These are phyloP conservation scores for Carex parvula DNA, from an alignment of 176 grass and related monocot genomes.

Conservation along the genomic window DNA sequence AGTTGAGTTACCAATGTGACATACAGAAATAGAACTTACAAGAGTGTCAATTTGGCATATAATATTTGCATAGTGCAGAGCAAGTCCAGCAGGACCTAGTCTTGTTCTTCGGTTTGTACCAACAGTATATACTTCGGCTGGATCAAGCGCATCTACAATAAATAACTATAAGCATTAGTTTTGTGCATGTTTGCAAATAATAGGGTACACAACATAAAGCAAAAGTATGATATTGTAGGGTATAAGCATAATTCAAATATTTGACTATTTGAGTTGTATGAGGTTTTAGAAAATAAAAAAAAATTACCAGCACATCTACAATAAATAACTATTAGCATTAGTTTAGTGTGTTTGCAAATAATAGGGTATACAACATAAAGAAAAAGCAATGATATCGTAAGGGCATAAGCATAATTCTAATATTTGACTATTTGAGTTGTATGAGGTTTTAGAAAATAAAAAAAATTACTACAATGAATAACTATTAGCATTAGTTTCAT, in stretches of 20 bases:
- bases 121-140: slow-evolving; percentile 47
- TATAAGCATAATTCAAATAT: slow-evolving; percentile 12
- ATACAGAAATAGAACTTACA: slow-evolving; percentile 55
- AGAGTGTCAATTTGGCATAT: slow-evolving; percentile 92
- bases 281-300: neutral
- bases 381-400: slow-evolving; percentile 18
- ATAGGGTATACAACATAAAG: neutral
- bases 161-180: slow-evolving; percentile 29
- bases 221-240: slow-evolving; percentile 10
- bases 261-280: slow-evolving; percentile 23
- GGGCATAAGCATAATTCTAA: neutral
- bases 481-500: no score
- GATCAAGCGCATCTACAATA: slow-evolving; percentile 18
- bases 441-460: slow-evolving; percentile 23
- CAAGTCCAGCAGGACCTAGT: slow-evolving; percentile 93
- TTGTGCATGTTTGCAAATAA: neutral
- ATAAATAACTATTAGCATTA: slow-evolving; percentile 28
- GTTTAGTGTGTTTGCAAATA: slow-evolving; percentile 13
- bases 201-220: neutral
- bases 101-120: slow-evolving; percentile 43
- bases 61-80: slow-evolving; percentile 92
- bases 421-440: slow-evolving; percentile 23
- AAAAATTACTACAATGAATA: neutral
- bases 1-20: slow-evolving; percentile 6
- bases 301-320: neutral